These are phyloP conservation scores for Fusarium cyanostomum DNA, from an alignment of 2,329 filamentous ascomycete genomes.

Conservation along the genomic window DNA sequence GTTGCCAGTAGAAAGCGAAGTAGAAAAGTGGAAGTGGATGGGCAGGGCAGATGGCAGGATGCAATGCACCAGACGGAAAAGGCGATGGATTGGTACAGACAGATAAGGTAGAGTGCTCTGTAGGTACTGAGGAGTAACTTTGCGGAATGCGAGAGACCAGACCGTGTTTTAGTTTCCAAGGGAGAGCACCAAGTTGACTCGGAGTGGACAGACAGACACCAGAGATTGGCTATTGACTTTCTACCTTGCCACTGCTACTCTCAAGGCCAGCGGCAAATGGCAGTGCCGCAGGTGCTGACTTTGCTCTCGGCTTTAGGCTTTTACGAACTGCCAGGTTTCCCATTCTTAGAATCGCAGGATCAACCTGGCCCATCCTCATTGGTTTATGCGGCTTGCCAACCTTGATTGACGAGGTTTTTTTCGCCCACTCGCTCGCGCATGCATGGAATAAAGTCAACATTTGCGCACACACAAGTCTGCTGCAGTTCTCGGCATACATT, in stretches of 20 bases:
- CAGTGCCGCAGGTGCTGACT: not conserved
- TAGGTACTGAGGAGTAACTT: not conserved
- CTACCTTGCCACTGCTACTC: not conserved
- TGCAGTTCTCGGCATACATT: no score
- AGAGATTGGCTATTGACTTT: slow-evolving; percentile 11
- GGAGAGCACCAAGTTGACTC: slow-evolving; percentile 34
- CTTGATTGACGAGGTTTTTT: slow-evolving; percentile 18
- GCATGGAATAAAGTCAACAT: not conserved
- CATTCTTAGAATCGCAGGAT: slow-evolving; percentile 15
- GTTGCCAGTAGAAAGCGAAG: not conserved
- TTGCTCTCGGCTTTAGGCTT: not conserved
- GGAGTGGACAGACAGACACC: not conserved
- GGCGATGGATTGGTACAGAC: not conserved
- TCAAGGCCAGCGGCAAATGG: not conserved
- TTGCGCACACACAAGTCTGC: not conserved
- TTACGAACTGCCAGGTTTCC: not conserved
- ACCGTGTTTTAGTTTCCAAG: slow-evolving; percentile 46
- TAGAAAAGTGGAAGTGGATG: not conserved
- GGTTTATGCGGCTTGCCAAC: slow-evolving; percentile 11
- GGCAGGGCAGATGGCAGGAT: slow-evolving; percentile 3
- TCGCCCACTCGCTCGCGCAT: not conserved
- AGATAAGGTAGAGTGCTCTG: not conserved
- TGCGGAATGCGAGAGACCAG: slow-evolving; percentile 31
- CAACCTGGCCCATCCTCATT: slow-evolving; percentile 28
- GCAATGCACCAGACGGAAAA: not conserved